Evolutionary conservation across 2,329 filamentous ascomycete species (phyloP).

Genomic region (Cladosporium sp.): DNA sequence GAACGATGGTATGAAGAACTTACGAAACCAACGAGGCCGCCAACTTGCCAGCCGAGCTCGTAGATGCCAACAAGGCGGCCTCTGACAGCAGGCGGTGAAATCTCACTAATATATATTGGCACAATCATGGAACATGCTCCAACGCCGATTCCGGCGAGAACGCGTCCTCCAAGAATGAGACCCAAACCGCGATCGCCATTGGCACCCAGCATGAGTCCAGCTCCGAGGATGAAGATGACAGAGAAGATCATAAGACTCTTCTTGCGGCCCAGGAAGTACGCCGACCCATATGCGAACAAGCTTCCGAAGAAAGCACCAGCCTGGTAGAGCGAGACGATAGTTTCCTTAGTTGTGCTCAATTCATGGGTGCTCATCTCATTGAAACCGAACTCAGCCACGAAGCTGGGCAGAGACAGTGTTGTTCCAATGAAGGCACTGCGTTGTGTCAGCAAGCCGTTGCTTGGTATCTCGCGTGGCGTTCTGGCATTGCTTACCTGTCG

Average conservation of each 20-base stretch:
- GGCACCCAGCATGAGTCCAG: constrained; percentile 70
- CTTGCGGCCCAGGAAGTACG: constrained; percentile 67
- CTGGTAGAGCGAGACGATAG: constrained; percentile 80
- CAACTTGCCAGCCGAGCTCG: constrained; percentile 57
- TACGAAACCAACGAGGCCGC: constrained; percentile 49
- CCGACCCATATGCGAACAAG: constrained; percentile 65
- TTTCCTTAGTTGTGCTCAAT: constrained; percentile 65
- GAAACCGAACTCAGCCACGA: constrained; percentile 68
- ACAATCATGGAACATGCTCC: constrained; percentile 57
- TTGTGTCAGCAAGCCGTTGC: constrained; percentile 4
- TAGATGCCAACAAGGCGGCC: constrained; percentile 61
- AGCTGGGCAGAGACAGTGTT: constrained; percentile 69
- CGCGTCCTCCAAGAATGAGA: constrained; percentile 57
- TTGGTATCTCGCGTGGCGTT: background rate
- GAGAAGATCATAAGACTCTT: constrained; percentile 63
- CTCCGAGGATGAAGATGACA: constrained; percentile 67
- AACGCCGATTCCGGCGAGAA: constrained; percentile 58
- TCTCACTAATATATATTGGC: constrained; percentile 61
- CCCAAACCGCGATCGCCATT: constrained; percentile 63
- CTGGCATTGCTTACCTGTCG: constrained; percentile 43
- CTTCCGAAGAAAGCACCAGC: constrained; percentile 81
- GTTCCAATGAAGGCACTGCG: constrained; percentile 33
- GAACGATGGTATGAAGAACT: background rate
- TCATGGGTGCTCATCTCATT: constrained; percentile 46
- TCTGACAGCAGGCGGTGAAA: constrained; percentile 59